Base-by-base conservation (phyloP, 345 rosid species). In the Eucalyptus erythrocorys region DNA sequence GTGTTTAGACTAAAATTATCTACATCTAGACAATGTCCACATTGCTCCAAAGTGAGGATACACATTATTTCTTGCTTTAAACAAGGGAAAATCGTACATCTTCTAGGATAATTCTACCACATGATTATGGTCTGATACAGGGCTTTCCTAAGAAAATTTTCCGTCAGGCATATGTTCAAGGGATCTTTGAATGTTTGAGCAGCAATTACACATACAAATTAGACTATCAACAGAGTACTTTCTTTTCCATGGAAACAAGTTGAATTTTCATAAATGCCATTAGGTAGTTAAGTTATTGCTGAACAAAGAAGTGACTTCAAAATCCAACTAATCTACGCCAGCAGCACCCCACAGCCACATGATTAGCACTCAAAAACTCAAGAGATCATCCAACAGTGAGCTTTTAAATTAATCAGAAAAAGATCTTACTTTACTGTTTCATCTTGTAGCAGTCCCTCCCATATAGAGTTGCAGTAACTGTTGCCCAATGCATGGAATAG, bases 401-500 rank as follows among this genome's bases (percentile, higher is more conserved):
- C 47, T 48, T 53, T 87, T 8, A 19, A 21, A 76, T 19, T 45
- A 48, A 32, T 50, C 71, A 48, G 48, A 85, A 84, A 89, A 89
- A 88, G 15, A 88, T 87, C 91, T 90, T 90, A 96, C 99, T 94
- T 84, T 87, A 86, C 91, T 55, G 92, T 86, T 68, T 90, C 91
- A 71, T 89, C 89, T 27, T 88, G 93, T 90, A 93, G 96, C 84
- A 89, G 81, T 87, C 94, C 95, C 93, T 97, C 99, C 99, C 99
- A 97, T 24, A 96, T 37, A 5, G 97, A 94, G 86, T 97, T 97
- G 88, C 98, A 95, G 81, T 94, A 97, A 71, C 92, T 91, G 91
- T 97, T 97, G 86, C 99, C 99, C 92, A 97, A 91, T 37, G 90
- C 87, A 45, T 91, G 90, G 90, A 97, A 97, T 82, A 95, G 92